Evolutionary conservation across 805 yeast species (phyloP), one percentile per base, ranked within the genome.

Genomic region (Myxozyma kluyveri): DNA sequence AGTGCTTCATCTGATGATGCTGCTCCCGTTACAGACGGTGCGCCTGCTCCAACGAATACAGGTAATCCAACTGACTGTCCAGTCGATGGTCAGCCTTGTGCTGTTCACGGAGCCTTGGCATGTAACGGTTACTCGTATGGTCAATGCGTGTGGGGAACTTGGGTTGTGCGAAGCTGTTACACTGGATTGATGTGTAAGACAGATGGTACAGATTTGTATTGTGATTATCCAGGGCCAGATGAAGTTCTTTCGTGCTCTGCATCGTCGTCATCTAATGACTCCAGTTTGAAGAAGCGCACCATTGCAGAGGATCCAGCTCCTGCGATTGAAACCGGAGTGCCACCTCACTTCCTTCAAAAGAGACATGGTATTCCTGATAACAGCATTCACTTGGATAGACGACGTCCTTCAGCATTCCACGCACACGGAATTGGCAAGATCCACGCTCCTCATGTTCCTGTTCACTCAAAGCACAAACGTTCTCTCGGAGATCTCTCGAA

Each of bases 261-360:
- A 61, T 63, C 27, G 41, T 63, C 45, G 63, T 57, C 21, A 50
- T 63, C 3, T 26, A 12, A 10, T 4, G 10, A 10, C 43, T 22
- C 29, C 6, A 14, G 4, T 12, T 12, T 14, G 23, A 42, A 12
- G n/a, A 26, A 24, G 26, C 45, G 45, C 14, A 22, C 26, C 27
- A 14, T 27, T 24, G 23, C 18, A 38, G 42, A n/a, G 38, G 37
- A 24, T 41, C 21, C 21, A 22, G 64, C 3, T 77, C 74, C 43
- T 68, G 63, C 44, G 78, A 78, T 45, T 68, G 81, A 50, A 40
- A 44, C 14, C 26, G 17, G 29, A 19, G n/a, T 5, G 27, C 39
- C 26, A 42, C 22, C 27, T 35, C 35, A 36, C 35, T 23, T 3
- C 21, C 10, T 21, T 29, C 22, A 10, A 17, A 29, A 21, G n/a